Percentiles rank a stretch among this genome's conserved stretches.
phyloP scores from a whole-genome alignment of 1,284 basidiomycete species.

The Leccinum subspadiceum region DNA sequence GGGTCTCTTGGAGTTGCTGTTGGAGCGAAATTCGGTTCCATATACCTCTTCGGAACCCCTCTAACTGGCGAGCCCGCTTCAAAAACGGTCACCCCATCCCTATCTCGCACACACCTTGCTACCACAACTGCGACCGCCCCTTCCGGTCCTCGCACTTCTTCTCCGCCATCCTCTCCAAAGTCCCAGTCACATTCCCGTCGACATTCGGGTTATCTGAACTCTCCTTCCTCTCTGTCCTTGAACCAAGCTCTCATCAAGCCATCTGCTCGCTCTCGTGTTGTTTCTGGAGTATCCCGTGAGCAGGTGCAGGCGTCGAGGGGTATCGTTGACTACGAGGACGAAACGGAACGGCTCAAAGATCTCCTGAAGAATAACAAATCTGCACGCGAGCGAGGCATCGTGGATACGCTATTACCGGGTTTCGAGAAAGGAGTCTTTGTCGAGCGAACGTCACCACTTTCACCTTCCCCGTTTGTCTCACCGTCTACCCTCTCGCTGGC shows the following conservation, averaged over 20 bases:
- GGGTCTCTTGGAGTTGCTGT: constrained; percentile 28
- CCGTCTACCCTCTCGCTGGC: constrained; percentile 14
- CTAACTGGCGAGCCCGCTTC: constrained; percentile 17
- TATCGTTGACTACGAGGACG: constrained; percentile 76
- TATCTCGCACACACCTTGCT: constrained; percentile 14
- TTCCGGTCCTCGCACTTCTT: constrained; percentile 30
- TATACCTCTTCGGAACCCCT: constrained; percentile 35
- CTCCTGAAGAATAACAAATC: constrained; percentile 59
- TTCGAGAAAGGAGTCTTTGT: constrained; percentile 27
- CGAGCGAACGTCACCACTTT: constrained; percentile 24
- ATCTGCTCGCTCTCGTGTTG: constrained; percentile 47
- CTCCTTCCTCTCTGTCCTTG: constrained; percentile 36
- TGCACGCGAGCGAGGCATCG: constrained; percentile 28
- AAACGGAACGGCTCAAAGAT: constrained; percentile 69
- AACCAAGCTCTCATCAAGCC: constrained; percentile 28
- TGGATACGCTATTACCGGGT: constrained; percentile 32
- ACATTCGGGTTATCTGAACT: constrained; percentile 27
- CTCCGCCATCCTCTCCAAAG: constrained; percentile 32
- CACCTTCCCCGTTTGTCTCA: constrained; percentile 29
- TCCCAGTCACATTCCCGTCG: constrained; percentile 25
- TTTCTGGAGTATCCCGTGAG: constrained; percentile 65
- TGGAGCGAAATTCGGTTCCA: constrained; percentile 37
- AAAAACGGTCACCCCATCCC: constrained; percentile 9
- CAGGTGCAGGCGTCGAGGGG: constrained; percentile 55
- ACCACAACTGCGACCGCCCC: constrained; percentile 15